These are phyloP conservation scores for Chondrostereum purpureum DNA, from an alignment of 1,284 basidiomycete species.

Conservation along the genomic window DNA sequence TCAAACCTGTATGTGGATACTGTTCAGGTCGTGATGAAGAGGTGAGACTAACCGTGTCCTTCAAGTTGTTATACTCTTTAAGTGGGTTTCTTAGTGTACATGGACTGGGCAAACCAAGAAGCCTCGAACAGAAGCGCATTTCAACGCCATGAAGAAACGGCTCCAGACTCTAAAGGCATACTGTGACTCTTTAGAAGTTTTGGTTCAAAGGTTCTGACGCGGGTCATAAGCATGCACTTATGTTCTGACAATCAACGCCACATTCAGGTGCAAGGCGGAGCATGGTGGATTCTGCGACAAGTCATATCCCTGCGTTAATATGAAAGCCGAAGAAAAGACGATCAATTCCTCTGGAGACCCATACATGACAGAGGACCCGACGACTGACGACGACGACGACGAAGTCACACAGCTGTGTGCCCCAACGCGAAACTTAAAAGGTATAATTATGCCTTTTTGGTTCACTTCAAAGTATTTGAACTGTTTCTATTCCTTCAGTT, in stretches of 20 bases:
- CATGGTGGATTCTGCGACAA: constrained; percentile 27
- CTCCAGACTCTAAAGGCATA: constrained; percentile 38
- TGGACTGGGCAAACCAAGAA: constrained; percentile 16
- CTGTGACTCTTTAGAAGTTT: constrained; percentile 37
- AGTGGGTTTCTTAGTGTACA: constrained; percentile 12
- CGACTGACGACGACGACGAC: constrained; percentile 20
- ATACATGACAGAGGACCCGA: too few relatives aligned
- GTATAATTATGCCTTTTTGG: constrained; percentile 13
- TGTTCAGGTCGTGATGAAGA: too few relatives aligned
- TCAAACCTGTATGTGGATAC: constrained; percentile 13
- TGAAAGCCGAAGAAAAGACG: constrained; percentile 17
- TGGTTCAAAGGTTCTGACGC: too few relatives aligned
- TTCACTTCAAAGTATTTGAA: constrained; percentile 2
- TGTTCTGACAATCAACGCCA: background rate
- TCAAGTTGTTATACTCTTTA: constrained; percentile 7
- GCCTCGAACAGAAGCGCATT: constrained; percentile 18
- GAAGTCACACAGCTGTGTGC: constrained; percentile 29
- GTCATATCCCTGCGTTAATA: constrained; percentile 16
- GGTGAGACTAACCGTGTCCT: background rate
- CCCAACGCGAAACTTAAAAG: constrained; percentile 31
- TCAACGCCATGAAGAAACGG: constrained; percentile 21
- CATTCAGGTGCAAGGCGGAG: constrained; percentile 29
- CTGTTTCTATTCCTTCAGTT: constrained; percentile 18
- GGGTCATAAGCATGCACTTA: background rate
- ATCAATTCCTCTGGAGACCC: too few relatives aligned